Evolutionary conservation across 768 basidiomycete genomes (phyloP).

Genomic region (Pulveroboletus sp.): DNA sequence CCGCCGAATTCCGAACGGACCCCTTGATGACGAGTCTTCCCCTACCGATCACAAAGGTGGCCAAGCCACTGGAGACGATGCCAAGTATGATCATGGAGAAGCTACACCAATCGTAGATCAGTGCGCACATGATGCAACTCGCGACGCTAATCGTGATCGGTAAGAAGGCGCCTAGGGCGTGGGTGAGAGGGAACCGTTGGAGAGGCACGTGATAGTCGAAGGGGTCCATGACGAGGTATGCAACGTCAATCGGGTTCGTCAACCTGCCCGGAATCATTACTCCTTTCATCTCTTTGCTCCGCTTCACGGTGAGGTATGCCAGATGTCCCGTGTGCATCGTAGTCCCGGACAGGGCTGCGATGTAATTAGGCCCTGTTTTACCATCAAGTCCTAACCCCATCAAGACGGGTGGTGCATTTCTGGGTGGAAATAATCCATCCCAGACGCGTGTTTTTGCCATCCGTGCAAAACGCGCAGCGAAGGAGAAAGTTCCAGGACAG

Average conservation of each 20-base stretch:
- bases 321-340: conserved; percentile 29
- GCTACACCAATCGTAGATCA: conserved; percentile 30
- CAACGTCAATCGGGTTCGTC: conserved; percentile 12
- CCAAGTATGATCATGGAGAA: conserved; percentile 30
- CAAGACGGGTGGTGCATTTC: conserved; percentile 17
- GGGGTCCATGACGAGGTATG: conserved; percentile 6
- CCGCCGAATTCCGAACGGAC: conserved; percentile 4
- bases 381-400: conserved; percentile 30
- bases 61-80: conserved; percentile 28
- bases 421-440: conserved; percentile 23
- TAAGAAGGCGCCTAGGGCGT: conserved; percentile 13
- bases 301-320: conserved; percentile 23
- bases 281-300: conserved; percentile 9
- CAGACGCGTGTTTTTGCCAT: conserved; percentile 26
- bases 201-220: background rate
- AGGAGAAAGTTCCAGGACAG: conserved; percentile 28
- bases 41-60: conserved; percentile 25
- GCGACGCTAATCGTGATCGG: conserved; percentile 26
- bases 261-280: conserved; percentile 10
- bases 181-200: background rate
- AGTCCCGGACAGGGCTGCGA: conserved; percentile 25
- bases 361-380: conserved; percentile 24
- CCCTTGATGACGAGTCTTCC: conserved; percentile 19
- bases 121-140: conserved; percentile 22
- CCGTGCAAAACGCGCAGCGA: conserved; percentile 29